Conservation (phyloP, 805 yeast genomes). For the Suhomyces kilbournensis region DNA sequence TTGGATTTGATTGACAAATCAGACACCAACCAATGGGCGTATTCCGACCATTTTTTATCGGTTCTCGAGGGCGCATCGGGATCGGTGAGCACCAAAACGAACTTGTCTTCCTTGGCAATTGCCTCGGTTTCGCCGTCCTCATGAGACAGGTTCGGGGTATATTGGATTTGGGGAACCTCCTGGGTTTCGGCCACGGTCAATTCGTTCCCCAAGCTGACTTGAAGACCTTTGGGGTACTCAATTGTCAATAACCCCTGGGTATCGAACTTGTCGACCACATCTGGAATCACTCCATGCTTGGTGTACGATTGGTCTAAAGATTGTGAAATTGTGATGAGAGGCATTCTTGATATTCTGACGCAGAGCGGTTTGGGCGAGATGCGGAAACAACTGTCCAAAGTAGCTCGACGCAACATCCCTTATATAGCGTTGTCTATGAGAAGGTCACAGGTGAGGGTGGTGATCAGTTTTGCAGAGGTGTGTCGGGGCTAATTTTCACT, state of each 20-base stretch:
- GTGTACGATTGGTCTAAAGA: slow-evolving; percentile 49
- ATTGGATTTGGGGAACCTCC: slow-evolving; percentile 59
- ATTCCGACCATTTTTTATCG: slow-evolving; percentile 88
- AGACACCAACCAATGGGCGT: slow-evolving; percentile 66
- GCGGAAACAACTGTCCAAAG: not conserved
- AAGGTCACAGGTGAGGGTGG: not conserved
- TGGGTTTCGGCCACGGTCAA: slow-evolving; percentile 66
- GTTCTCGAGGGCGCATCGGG: slow-evolving; percentile 89
- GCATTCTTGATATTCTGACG: slow-evolving; percentile 26
- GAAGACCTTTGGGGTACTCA: slow-evolving; percentile 52
- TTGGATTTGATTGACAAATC: slow-evolving; percentile 48
- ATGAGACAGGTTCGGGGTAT: slow-evolving; percentile 53
- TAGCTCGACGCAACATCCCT: slow-evolving; percentile 1
- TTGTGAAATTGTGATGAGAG: slow-evolving; percentile 51
- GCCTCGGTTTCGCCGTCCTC: slow-evolving; percentile 39
- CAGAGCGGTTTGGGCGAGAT: not conserved
- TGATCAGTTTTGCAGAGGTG: not conserved
- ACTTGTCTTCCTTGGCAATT: slow-evolving; percentile 47
- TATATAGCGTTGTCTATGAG: not conserved
- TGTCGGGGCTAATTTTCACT: not conserved
- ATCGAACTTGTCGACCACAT: slow-evolving; percentile 47
- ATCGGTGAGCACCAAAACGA: slow-evolving; percentile 79
- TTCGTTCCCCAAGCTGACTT: slow-evolving; percentile 78
- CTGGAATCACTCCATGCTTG: slow-evolving; percentile 52
- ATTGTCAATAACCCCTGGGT: slow-evolving; percentile 60